Base-by-base conservation (phyloP, 768 basidiomycete species). In the Boletus fagicola region DNA sequence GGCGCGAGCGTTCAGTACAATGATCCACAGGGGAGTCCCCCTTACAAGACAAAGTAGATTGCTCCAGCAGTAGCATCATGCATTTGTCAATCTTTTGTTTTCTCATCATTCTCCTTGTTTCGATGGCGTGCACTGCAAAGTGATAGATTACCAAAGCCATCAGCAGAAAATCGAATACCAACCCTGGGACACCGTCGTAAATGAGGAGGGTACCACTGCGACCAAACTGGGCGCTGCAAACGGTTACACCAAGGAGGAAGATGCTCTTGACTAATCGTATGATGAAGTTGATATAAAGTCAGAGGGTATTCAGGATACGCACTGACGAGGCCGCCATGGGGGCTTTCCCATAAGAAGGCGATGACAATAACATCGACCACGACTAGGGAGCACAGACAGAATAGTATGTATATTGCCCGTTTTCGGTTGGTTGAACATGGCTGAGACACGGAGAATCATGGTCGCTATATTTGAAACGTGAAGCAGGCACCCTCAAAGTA, bases 381-480 rank as follows among this genome's bases (percentile, higher is more conserved):
- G 44, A 63, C 18, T 0, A 57, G 20, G 12, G 40, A 31, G 35
- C 33, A 62, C 10, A 63, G n/a, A 22, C 38, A 49, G 20, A 26
- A 44, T 28, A 62, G 44, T 13, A 56, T 51, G 2, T 33, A 36
- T 24, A 8, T 52, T n/a, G 20, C 18, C 18, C 31, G 44, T 46
- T 31, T 43, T 59, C 0, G 54, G 57, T 44, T 40, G 31, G 18
- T 26, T n/a, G 51, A 62, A 62, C 62, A 62, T 63, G 22, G 26
- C 62, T 5, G 60, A 56, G 3, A 63, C 49, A 22, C 62, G 51
- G 18, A 63, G 38, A 58, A 63, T 53, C 57, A 63, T 62, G 26
- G 62, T 63, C 11, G 35, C 61, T 62, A 18, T 28, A 24, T 4
- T 13, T 5, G 13, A 4, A 13, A 8, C 22, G 16, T 50, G 9